These are phyloP conservation scores for Fragosphaeria purpurea DNA, from an alignment of 2,329 filamentous ascomycete species.

Conservation along the genomic window DNA sequence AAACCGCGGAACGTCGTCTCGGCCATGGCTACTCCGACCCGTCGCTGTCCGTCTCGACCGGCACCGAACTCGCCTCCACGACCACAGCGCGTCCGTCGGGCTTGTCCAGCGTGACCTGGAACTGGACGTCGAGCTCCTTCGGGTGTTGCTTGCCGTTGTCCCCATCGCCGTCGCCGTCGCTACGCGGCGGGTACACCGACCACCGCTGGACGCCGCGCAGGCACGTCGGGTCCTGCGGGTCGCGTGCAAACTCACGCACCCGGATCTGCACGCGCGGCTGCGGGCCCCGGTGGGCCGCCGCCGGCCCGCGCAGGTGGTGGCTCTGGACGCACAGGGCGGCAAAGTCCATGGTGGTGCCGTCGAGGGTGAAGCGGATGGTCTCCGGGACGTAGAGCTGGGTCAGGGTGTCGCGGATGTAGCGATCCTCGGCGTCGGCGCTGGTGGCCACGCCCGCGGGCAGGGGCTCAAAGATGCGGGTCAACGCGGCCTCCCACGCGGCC, in stretches of 20 bases:
- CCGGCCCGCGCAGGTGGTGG: slow-evolving; percentile 44
- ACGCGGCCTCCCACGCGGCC: slow-evolving; percentile 45
- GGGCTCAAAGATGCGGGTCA: slow-evolving; percentile 5
- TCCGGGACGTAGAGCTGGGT: slow-evolving; percentile 54
- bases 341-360: slow-evolving; percentile 13
- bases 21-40: too few species aligned
- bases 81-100: slow-evolving; percentile 27
- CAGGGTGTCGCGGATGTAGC: slow-evolving; percentile 27
- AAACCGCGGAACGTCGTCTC: too few species aligned
- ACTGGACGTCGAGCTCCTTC: slow-evolving; percentile 15
- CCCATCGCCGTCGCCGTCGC: background rate
- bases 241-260: slow-evolving; percentile 59
- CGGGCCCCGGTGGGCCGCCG: slow-evolving; percentile 50
- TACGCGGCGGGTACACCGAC: too few species aligned
- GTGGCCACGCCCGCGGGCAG: background rate
- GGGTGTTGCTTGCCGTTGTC: slow-evolving; percentile 16
- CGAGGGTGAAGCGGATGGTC: slow-evolving; percentile 49
- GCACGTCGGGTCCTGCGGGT: slow-evolving; percentile 65
- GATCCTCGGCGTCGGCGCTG: background rate
- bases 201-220: slow-evolving; percentile 65
- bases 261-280: slow-evolving; percentile 54
- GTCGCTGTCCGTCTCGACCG: background rate
- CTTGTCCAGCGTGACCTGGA: slow-evolving; percentile 37
- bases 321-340: slow-evolving; percentile 44
- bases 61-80: background rate